A percentile compares a stretch with the other conserved stretches of the same genome.
Evolutionary conservation across 352 stramenopile species (phyloP).

Genomic region (Blastocystis sp.): DNA sequence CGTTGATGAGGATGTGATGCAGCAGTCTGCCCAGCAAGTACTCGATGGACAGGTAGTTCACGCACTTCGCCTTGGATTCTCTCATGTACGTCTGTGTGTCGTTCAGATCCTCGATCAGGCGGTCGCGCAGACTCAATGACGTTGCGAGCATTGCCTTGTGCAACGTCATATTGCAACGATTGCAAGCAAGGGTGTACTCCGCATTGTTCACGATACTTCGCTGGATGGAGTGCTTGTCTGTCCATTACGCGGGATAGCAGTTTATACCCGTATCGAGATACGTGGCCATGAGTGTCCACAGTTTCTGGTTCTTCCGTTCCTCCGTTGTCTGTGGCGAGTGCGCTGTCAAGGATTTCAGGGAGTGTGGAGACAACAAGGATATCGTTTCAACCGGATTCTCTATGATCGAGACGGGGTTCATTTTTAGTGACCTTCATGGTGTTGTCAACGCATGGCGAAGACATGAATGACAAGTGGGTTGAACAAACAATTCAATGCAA

Average conservation of each 20-base stretch:
- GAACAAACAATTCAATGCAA: no score
- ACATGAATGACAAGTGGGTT: no score
- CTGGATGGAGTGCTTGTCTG: conserved; percentile 71
- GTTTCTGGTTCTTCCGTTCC: conserved; percentile 52
- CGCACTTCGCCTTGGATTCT: conserved; percentile 70
- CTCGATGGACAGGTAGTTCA: conserved; percentile 73
- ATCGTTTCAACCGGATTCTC: no score
- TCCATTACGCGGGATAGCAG: not conserved
- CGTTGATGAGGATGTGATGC: conserved; percentile 72
- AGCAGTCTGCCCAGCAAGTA: conserved; percentile 71
- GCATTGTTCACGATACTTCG: conserved; percentile 71
- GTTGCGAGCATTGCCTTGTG: conserved; percentile 70
- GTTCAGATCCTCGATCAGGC: conserved; percentile 72
- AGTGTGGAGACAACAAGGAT: no score
- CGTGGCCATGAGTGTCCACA: conserved; percentile 59
- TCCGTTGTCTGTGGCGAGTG: conserved; percentile 36
- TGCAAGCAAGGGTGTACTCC: conserved; percentile 71
- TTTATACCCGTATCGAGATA: conserved; percentile 50
- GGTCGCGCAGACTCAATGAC: conserved; percentile 70
- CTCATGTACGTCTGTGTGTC: conserved; percentile 71
- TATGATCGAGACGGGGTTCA: no score
- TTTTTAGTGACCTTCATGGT: no score
- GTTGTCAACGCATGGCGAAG: no score
- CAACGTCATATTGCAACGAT: conserved; percentile 70
- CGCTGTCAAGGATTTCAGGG: no score